Conservation (phyloP, 2,329 filamentous ascomycete species). For the Phyllachora maydis region DNA sequence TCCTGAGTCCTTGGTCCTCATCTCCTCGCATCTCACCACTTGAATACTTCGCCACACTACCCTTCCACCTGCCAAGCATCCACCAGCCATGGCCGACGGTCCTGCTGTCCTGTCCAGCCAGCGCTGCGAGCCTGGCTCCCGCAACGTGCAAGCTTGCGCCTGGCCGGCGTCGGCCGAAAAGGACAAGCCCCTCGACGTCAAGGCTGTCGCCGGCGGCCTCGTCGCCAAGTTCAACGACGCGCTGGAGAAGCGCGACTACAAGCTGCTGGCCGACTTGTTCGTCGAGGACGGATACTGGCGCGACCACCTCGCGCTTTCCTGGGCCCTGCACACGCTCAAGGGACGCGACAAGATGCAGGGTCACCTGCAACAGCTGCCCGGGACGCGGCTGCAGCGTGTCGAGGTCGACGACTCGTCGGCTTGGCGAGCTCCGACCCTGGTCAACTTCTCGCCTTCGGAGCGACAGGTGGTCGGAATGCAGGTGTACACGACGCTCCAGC, state of each 20-base stretch:
- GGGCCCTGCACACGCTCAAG: constrained; percentile 32
- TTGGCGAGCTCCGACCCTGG: constrained; percentile 16
- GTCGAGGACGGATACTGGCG: constrained; percentile 31
- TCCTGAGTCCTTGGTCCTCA: too few species aligned
- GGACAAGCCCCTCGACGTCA: constrained; percentile 13
- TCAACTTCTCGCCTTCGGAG: constrained; percentile 19
- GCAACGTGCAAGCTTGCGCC: constrained; percentile 15
- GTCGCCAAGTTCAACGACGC: constrained; percentile 16
- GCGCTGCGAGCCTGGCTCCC: constrained; percentile 12
- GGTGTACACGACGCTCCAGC: constrained; percentile 26
- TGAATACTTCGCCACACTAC: too few species aligned
- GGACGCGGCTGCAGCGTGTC: constrained; percentile 12
- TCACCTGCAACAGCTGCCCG: constrained; percentile 13
- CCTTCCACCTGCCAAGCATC: too few species aligned
- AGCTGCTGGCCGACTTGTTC: constrained; percentile 19
- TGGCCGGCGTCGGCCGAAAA: constrained; percentile 17
- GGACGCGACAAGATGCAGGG: constrained; percentile 17
- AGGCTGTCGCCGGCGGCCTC: constrained; percentile 13
- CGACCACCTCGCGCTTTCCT: constrained; percentile 33
- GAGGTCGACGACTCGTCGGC: constrained; percentile 17
- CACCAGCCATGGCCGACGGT: too few species aligned
- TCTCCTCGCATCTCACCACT: too few species aligned
- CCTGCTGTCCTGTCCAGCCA: too few species aligned
- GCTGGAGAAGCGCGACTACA: constrained; percentile 12
- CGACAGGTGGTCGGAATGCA: constrained; percentile 24